Evolutionary conservation across 345 rosid species (phyloP), one percentile per base, ranked within the genome.

Genomic region (Hibiscus tridactylites): DNA sequence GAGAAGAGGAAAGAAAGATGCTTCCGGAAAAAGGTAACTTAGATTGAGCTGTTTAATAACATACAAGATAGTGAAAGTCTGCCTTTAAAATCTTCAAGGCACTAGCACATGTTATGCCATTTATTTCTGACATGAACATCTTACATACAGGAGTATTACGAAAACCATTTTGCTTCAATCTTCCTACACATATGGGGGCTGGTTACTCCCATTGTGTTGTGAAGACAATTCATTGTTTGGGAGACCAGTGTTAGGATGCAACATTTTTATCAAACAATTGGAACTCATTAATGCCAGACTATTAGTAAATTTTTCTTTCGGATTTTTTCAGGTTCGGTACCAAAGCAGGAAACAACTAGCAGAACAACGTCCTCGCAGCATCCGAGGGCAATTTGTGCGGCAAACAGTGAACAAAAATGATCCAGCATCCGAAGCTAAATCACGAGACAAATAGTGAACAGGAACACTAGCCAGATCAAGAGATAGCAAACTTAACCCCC

Each of bases 21-120:
- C 74, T 83, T 80, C 76, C 70, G 74, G 76, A 81, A 76, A 77
- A 81, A 79, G 82, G 84, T 83, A 76, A 65, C 31, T 7, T 26
- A 29, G 42, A 9, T 24, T 24, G 21, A 12, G 39, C 29, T 21
- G 39, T 58, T 39, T 54, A 53, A 53, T 70, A 53, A 11, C 54
- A 31, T 52, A 3, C 6, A 8, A 46, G 56, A 10, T 46, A 46
- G 37, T 66, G 19, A 13, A 31, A 35, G 21, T 39, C n/a, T 5
- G 10, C 35, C 69, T 44, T 21, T 44, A 44, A 65, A 62, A 19
- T 42, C 54, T 21, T 44, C 31, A 39, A 64, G 68, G 50, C 53
- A 69, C 33, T 24, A 53, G 72, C 62, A 69, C 26, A 69, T 33
- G 5, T 54, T 10, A 12, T 35, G 31, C 31, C 47, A 57, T 19